Conservation (phyloP, 495 filamentous ascomycete species). For the Penicillium mononematosum region DNA sequence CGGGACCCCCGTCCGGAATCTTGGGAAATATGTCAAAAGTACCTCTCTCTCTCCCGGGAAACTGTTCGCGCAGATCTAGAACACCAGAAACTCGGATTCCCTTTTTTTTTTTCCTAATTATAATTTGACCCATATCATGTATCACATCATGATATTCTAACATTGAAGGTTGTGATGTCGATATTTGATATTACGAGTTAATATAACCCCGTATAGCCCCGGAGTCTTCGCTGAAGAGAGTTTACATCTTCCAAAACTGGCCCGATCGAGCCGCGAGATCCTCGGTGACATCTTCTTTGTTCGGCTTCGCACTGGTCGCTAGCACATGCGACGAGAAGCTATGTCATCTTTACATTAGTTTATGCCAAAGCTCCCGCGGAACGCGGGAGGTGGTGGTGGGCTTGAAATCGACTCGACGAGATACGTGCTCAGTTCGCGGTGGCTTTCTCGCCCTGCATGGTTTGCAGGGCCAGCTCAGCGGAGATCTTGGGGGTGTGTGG, state of each 20-base stretch:
- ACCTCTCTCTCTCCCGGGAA: conserved; percentile 2
- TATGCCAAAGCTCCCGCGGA: conserved; percentile 19
- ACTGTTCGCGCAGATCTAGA: conserved; percentile 8
- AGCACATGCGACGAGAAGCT: conserved; percentile 20
- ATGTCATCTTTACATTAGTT: conserved; percentile 30
- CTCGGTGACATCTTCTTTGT: background rate
- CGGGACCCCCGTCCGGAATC: background rate
- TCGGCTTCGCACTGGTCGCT: conserved; percentile 25
- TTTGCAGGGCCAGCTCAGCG: conserved; percentile 12
- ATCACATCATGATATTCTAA: background rate
- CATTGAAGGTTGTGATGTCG: background rate
- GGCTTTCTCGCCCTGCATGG: conserved; percentile 5
- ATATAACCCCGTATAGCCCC: background rate
- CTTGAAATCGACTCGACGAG: conserved; percentile 20
- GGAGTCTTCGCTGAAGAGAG: background rate
- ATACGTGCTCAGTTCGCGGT: conserved; percentile 29
- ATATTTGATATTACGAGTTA: background rate
- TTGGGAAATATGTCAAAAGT: conserved; percentile 3
- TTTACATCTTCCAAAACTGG: background rate
- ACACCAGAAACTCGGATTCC: background rate
- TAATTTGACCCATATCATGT: conserved; percentile 1
- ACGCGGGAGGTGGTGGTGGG: conserved; percentile 19
- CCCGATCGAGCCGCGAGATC: background rate
- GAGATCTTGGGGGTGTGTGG: background rate
- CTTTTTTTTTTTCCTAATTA: conserved; percentile 5